Evolutionary conservation across 1,139 yeast genomes (phyloP).

Genomic region (Pichia sp.): DNA sequence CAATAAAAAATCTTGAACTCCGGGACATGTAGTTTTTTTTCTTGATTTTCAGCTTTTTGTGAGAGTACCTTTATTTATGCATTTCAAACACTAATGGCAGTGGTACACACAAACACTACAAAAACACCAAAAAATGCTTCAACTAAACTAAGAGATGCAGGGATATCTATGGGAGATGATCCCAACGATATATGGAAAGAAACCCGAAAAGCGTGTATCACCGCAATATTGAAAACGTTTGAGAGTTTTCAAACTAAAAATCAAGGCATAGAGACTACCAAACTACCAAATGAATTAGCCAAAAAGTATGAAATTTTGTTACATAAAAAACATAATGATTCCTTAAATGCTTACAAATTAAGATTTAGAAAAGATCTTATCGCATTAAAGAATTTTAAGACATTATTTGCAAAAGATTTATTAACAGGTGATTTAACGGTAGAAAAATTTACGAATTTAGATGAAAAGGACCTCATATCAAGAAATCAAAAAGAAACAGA

Average conservation of each 20-base stretch:
- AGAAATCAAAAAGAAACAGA: constrained; percentile 25
- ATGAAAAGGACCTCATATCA: constrained; percentile 28
- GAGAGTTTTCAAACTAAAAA: constrained; percentile 6
- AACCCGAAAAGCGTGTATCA: constrained; percentile 24
- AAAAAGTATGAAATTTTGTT: constrained; percentile 22
- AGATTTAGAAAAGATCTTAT: constrained; percentile 28
- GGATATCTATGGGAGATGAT: constrained; percentile 23
- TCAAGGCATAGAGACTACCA: background rate
- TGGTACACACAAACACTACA: background rate
- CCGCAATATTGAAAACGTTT: constrained; percentile 20
- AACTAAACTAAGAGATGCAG: constrained; percentile 9
- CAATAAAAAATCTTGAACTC: no score
- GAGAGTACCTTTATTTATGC: no score
- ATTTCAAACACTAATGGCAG: no score
- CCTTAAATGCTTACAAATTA: constrained; percentile 22
- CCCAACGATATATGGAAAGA: constrained; percentile 25
- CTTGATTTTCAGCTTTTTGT: no score
- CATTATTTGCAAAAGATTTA: constrained; percentile 26
- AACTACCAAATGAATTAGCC: constrained; percentile 12
- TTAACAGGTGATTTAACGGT: constrained; percentile 21
- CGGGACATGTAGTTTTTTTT: no score
- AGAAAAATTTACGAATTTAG: constrained; percentile 18
- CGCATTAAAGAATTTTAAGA: constrained; percentile 28
- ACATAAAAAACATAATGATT: constrained; percentile 13
- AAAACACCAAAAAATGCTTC: background rate